Evolutionary conservation across 768 basidiomycete genomes (phyloP).

Genomic region (Scleroderma citrinum): DNA sequence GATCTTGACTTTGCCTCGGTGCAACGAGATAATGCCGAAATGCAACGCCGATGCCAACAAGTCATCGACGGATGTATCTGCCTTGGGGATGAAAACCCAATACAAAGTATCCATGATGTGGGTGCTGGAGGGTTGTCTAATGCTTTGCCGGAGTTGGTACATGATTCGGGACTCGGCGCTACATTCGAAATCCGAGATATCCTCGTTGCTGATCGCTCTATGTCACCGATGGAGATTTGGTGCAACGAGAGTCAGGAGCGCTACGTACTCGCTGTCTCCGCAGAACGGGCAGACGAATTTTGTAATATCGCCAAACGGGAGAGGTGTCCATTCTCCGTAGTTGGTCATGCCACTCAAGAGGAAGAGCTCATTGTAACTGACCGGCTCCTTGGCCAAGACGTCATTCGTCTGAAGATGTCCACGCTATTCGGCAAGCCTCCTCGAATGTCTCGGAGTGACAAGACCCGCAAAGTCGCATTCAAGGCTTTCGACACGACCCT

Average conservation of each 20-base stretch:
- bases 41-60: conserved; percentile 95
- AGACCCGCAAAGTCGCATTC: conserved; percentile 35
- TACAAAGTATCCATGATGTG: conserved; percentile 96
- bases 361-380: conserved; percentile 88
- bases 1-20: conserved; percentile 97
- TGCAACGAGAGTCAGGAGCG: conserved; percentile 99
- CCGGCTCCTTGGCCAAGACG: conserved; percentile 66
- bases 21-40: conserved; percentile 96
- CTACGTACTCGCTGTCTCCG: conserved; percentile 87
- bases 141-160: conserved; percentile 93
- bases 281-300: conserved; percentile 57
- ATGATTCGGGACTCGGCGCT: conserved; percentile 91
- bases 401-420: conserved; percentile 89
- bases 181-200: conserved; percentile 92
- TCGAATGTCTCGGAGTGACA: conserved; percentile 76
- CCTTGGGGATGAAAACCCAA: conserved; percentile 57
- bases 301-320: conserved; percentile 78
- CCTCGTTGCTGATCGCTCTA: conserved; percentile 82
- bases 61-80: conserved; percentile 90
- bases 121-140: conserved; percentile 97
- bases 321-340: conserved; percentile 88
- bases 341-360: conserved; percentile 79
- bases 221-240: conserved; percentile 99
- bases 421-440: conserved; percentile 96
- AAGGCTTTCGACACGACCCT: conserved; percentile 69